A percentile compares a stretch with the other conserved stretches of the same genome.
Evolutionary conservation across 78 protist species (phyloP).

Genomic region (Speleostelium caveatum): DNA sequence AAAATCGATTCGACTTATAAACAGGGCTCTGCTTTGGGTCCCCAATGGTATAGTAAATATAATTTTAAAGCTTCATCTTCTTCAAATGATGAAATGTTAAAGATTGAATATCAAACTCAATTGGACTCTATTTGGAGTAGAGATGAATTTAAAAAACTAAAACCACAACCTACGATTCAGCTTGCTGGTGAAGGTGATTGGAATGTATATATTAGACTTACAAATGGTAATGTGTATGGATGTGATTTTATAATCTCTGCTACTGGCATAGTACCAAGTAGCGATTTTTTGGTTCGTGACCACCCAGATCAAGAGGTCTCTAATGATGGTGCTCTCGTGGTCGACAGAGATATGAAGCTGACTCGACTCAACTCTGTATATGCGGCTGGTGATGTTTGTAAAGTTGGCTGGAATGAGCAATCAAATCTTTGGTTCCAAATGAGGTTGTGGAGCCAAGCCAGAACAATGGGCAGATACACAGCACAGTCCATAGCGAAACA

Average conservation of each 20-base stretch:
- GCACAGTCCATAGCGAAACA: constrained; percentile 63
- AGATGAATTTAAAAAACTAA: too few relatives aligned
- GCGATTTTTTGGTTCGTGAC: not conserved
- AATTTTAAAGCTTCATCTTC: too few relatives aligned
- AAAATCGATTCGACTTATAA: not conserved
- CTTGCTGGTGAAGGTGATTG: constrained; percentile 1
- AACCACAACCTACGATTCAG: not conserved
- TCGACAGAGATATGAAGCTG: constrained; percentile 14
- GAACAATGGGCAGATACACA: constrained; percentile 49
- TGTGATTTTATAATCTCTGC: constrained; percentile 66
- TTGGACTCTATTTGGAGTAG: not conserved
- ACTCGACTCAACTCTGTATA: not conserved
- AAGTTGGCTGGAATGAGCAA: not conserved
- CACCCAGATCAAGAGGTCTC: not conserved
- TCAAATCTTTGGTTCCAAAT: constrained; percentile 32
- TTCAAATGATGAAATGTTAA: not conserved
- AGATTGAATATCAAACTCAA: constrained; percentile 33
- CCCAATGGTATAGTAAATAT: constrained; percentile 74
- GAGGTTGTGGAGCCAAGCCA: constrained; percentile 72
- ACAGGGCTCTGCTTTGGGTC: constrained; percentile 22
- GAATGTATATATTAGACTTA: constrained; percentile 12
- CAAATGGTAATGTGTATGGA: constrained; percentile 46
- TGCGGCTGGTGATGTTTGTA: constrained; percentile 61
- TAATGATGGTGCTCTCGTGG: constrained; percentile 1
- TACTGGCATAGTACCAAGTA: constrained; percentile 58